phyloP scores from a whole-genome alignment of 2,329 filamentous ascomycete genomes.

The Ceratocystiopsis sp. region DNA sequence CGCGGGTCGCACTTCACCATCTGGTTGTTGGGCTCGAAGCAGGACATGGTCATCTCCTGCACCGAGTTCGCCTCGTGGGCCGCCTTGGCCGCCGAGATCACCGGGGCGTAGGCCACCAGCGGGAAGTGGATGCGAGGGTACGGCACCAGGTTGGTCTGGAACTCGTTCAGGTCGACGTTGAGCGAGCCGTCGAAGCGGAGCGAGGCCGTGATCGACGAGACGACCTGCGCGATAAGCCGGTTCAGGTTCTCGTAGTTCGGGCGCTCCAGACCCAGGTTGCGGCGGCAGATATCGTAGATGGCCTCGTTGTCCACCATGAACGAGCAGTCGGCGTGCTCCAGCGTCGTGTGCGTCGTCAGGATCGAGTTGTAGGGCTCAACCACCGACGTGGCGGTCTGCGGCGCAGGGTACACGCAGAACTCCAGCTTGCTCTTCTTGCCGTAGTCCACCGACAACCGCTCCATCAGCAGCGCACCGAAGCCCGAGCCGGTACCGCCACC shows the following conservation, averaged over 20 bases:
- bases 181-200: constrained; percentile 56
- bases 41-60: constrained; percentile 95
- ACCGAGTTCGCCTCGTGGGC: constrained; percentile 97
- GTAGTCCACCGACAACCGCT: constrained; percentile 96
- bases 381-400: constrained; percentile 90
- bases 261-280: constrained; percentile 52
- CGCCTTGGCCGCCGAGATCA: constrained; percentile 64
- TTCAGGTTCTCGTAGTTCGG: constrained; percentile 57
- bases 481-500: constrained; percentile 97
- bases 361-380: constrained; percentile 83
- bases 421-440: constrained; percentile 99
- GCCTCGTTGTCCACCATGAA: constrained; percentile 62
- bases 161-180: constrained; percentile 61
- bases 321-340: constrained; percentile 65
- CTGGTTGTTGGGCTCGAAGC: constrained; percentile 99
- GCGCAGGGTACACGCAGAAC: constrained; percentile 97
- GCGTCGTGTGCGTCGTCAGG: constrained; percentile 57
- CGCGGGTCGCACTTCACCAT: constrained; percentile 99
- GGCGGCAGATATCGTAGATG: constrained; percentile 59
- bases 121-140: constrained; percentile 62
- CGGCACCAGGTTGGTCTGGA: constrained; percentile 61
- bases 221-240: constrained; percentile 55
- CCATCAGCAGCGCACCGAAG: constrained; percentile 96
- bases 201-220: constrained; percentile 58
- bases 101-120: constrained; percentile 54